Base-by-base conservation (phyloP, 805 yeast species). In the Candida silvatica region DNA sequence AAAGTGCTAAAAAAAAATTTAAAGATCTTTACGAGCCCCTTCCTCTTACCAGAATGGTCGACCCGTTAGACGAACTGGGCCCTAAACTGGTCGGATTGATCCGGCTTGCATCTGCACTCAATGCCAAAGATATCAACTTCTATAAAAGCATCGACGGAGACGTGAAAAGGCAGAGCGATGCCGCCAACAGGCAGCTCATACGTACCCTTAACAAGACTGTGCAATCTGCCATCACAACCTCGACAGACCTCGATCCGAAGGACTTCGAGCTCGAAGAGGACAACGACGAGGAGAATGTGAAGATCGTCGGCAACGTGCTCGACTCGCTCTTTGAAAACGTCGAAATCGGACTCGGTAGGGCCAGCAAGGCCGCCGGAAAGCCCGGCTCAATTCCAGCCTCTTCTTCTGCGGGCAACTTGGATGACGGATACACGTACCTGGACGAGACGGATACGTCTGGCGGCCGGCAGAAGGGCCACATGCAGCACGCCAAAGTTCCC, bases 81-180 rank as follows among this genome's bases (percentile, higher is more conserved):
- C 71, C 77, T 8, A 55, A 66, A 38, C 61, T 77, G n/a, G 66
- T 74, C 32, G 63, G 69, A 8, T 61, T 78, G 3, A 73, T 83
- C 27, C 64, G 94, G 40, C 70, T 80, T 3, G 68, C 94, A 0
- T 64, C 80, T 3, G 76, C 82, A 2, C 56, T 88, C 29, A 81
- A 83, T 2, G 74, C 85, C 0, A 82, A 82, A 37, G 97, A 90
- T 61, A 68, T 87, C n/a, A 73, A 69, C 20, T 92, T 88, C 49
- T 74, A 77, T 54, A 68, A 67, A 31, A 74, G 83, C 31, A 50
- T 85, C 9, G 90, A 84, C 53, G 63, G 61, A 3, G 49, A 54
- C 1, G 49, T 77, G 11, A 56, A 66, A 4, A 51, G 56, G 12
- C 54, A 62, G 16, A 37, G 81, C 5, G 49, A 74, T 18, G 56